These are phyloP conservation scores for Pseudonitzschia delicatissima DNA, from an alignment of 108 stramenopile genomes.

Conservation along the genomic window DNA sequence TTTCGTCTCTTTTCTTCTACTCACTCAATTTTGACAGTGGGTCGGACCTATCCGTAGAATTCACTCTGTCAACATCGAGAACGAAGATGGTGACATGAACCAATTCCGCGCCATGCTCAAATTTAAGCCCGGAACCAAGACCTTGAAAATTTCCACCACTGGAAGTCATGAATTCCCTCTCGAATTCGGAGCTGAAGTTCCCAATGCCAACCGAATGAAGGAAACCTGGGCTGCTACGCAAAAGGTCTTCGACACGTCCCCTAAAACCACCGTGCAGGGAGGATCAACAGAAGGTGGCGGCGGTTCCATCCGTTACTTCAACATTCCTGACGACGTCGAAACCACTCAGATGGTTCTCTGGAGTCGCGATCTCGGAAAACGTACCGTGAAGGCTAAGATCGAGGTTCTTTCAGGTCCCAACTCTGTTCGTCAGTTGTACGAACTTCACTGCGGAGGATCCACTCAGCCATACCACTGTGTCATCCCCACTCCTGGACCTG, in stretches of 20 bases:
- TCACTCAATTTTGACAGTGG: constrained; percentile 30
- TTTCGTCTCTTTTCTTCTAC: neutral
- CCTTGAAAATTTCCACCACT: constrained; percentile 51
- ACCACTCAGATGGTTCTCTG: constrained; percentile 61
- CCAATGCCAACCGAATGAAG: constrained; percentile 46
- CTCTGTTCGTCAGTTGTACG: constrained; percentile 59
- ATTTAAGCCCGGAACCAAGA: constrained; percentile 64
- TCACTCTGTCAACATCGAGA: constrained; percentile 55
- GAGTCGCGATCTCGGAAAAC: constrained; percentile 60
- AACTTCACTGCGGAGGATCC: constrained; percentile 61
- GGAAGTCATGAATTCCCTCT: constrained; percentile 57
- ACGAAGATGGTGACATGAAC: constrained; percentile 56
- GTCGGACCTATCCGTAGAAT: constrained; percentile 61
- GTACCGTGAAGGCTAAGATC: constrained; percentile 65
- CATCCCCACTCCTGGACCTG: constrained; percentile 61
- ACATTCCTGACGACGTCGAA: constrained; percentile 61
- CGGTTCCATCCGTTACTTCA: constrained; percentile 56
- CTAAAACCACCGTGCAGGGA: constrained; percentile 54
- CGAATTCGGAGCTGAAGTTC: constrained; percentile 53
- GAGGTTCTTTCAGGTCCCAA: constrained; percentile 68
- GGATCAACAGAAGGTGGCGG: constrained; percentile 29
- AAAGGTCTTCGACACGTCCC: constrained; percentile 45
- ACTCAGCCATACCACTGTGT: constrained; percentile 60
- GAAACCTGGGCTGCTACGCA: constrained; percentile 55
- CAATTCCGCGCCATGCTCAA: constrained; percentile 64